Evolutionary conservation across 2,329 filamentous ascomycete species (phyloP), one percentile per base, ranked within the genome.

Genomic region (Cytospora chrysosperma): DNA sequence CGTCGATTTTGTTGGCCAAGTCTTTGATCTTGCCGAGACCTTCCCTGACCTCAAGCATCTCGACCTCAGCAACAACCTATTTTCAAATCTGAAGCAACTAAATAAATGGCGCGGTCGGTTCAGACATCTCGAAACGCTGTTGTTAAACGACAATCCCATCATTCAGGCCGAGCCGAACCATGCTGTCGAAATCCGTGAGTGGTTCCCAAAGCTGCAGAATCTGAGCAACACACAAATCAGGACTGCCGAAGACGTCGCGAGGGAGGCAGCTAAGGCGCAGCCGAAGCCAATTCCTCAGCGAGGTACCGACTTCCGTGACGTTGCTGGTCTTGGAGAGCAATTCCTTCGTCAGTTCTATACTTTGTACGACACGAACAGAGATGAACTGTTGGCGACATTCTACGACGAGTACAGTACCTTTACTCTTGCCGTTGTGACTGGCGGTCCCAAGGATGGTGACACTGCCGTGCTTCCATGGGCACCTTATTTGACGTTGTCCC

Each of bases 31-130:
- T 1, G 87, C 92, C 12, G 84, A 86, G 59, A 92, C 91, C 0
- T 91, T 98, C 61, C 92, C 93, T 0, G 89, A 93, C 66, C 81
- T 98, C 65, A 88, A 92, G 73, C 93, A 97, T 68, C 85, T 99
- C 15, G 94, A 97, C 69, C 84, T 98, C 28, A 95, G 92, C 61
- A 86, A 88, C 72, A 98, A 98, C 76, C 85, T 88, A 49, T 86
- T 99, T 70, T 81, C 83, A 64, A 86, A 85, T 58, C 76, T 92
- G 57, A 85, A 87, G 62, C 84, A 85, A 12, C 76, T 99, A 54
- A 84, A 87, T 59, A 84, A 81, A 34, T 97, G 93, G 93, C 88
- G 88, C 65, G 85, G 87, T 72, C 92, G 90, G 61, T 93, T 98
- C 71, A 86, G 83, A 59, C 80, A 87, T 62, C 82, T 98, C 13